A percentile compares a stretch with the other conserved stretches of the same genome.
These are phyloP conservation scores for Symmetrospora coprosmae DNA, from an alignment of 768 basidiomycete species.

Conservation along the genomic window DNA sequence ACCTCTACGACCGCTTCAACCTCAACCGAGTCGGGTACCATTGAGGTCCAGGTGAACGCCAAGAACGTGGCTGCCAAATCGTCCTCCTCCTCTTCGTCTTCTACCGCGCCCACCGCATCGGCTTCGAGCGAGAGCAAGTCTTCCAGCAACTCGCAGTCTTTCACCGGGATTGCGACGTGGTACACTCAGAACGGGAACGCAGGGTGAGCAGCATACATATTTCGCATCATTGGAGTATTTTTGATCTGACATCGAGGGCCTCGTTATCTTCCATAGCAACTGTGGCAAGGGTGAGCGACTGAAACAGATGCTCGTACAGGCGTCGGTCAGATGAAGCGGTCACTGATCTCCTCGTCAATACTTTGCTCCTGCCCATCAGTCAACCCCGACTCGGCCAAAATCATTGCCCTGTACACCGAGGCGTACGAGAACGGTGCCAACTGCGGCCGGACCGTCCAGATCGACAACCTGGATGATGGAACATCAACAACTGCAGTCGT, in stretches of 20 bases:
- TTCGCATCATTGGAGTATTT: too few relatives aligned
- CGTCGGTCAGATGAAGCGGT: too few relatives aligned
- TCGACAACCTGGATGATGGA: conserved; percentile 27
- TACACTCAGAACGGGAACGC: conserved; percentile 36
- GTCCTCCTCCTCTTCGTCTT: not conserved
- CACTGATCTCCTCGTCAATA: conserved; percentile 27
- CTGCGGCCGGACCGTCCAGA: conserved; percentile 26
- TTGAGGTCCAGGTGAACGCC: not conserved
- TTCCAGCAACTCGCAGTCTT: not conserved
- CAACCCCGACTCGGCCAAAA: conserved; percentile 44
- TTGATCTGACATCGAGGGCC: too few relatives aligned
- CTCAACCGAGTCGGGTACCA: not conserved
- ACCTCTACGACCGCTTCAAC: too few relatives aligned
- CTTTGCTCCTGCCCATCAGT: conserved; percentile 63
- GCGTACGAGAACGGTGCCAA: conserved; percentile 14
- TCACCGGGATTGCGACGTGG: conserved; percentile 7
- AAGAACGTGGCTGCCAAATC: not conserved
- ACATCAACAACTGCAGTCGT: conserved; percentile 23
- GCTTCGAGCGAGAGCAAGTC: not conserved
- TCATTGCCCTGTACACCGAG: conserved; percentile 37
- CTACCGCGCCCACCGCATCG: not conserved
- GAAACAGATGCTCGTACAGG: too few relatives aligned
- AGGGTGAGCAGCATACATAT: conserved; percentile 44
- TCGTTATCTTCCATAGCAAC: too few relatives aligned
- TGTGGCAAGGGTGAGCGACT: too few relatives aligned